Conservation (phyloP, 129 eudicot species). For the Tagetes erecta region DNA sequence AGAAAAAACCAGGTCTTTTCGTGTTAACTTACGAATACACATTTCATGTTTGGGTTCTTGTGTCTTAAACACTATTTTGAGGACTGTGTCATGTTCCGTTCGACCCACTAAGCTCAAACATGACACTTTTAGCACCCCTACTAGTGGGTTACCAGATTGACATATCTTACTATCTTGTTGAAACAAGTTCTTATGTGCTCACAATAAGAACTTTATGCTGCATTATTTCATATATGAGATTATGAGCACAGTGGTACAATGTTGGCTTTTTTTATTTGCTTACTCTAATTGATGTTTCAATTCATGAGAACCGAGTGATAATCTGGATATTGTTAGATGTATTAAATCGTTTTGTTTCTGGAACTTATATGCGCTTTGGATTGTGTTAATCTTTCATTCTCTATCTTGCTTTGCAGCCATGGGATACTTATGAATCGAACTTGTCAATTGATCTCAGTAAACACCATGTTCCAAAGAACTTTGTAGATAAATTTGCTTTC, state of each 20-base stretch:
- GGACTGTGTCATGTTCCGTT: no score
- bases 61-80: no score
- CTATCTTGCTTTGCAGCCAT: constrained; percentile 59
- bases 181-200: no score
- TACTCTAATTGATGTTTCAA: no score
- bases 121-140: no score
- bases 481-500: constrained; percentile 76
- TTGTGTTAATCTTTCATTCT: not conserved
- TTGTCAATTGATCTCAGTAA: constrained; percentile 78
- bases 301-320: not conserved
- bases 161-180: no score
- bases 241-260: not conserved
- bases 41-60: no score
- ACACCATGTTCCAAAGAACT: constrained; percentile 91
- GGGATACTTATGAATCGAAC: constrained; percentile 83
- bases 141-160: no score
- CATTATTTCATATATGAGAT: not conserved
- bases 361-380: not conserved
- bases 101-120: no score
- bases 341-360: constrained; percentile 7
- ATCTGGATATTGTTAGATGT: not conserved
- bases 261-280: not conserved
- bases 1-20: no score
- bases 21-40: no score
- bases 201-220: no score